Base-by-base conservation (phyloP, 2,329 filamentous ascomycete species). In the Metarhizium brunneum region DNA sequence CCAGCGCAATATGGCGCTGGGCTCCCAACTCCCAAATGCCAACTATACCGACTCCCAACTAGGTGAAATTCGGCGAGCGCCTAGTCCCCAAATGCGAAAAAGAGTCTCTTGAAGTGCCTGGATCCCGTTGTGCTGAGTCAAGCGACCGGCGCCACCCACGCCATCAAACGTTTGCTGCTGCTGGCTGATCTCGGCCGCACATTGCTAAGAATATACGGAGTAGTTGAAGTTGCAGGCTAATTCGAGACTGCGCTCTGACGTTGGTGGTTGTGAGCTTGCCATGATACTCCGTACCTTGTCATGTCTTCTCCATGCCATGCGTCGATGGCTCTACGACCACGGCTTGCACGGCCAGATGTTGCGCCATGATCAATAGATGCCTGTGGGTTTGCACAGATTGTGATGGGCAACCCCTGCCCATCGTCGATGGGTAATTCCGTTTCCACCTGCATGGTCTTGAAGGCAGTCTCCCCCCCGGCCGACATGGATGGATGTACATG, bases 71-170 rank as follows among this genome's bases (percentile, higher is more conserved):
- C 20, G 45, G 25, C 18, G 18, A 6, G 45, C 45, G 10, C 8
- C 42, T 45, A 35, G 32, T 35, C 32, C 32, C 7, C 32, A 35
- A 35, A 11, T 11, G 32, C 6, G 25, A 11, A 35, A 35, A 35
- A 35, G 32, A 11, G 32, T 8, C 32, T 30, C 25, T 29, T 48
- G 25, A 16, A 48, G 45, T 16, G 11, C 18, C 25, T 29, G 45
- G 45, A 29, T 52, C 36, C 32, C 25, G 32, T 40, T 50, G 52
- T 43, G 14, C 47, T 25, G 53, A 54, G 47, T 54, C 53, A 54
- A 54, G 51, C 16, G 25, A 11, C 40, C 18, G 14, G 40, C 51
- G 51, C 51, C 51, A 53, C 51, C 13, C 8, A 53, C 50, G 51
- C 51, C 51, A 45, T 43, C 45, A 43, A 54, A 32, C 30, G 47